These are phyloP conservation scores for Cyclostephanos tholiformis DNA, from an alignment of 108 stramenopile genomes.

Conservation along the genomic window DNA sequence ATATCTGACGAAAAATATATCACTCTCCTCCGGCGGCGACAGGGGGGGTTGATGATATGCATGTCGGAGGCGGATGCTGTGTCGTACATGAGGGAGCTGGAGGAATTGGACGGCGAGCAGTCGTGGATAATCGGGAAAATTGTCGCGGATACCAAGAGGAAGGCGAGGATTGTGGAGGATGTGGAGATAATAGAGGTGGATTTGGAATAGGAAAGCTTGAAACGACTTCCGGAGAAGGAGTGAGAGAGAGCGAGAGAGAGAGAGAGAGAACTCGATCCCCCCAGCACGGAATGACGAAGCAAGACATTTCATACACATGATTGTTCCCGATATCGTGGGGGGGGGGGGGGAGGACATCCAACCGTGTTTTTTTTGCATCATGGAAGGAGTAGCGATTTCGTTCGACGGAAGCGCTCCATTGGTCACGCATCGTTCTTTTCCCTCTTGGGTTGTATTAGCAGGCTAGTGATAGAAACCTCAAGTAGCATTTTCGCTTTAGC, in stretches of 20 bases:
- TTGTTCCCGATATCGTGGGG: conserved; percentile 37
- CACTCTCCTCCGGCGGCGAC: too few species aligned
- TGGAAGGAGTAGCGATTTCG: not conserved
- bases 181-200: conserved; percentile 60
- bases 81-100: conserved; percentile 61
- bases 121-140: conserved; percentile 85
- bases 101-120: conserved; percentile 66
- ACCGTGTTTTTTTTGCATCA: not conserved
- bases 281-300: conserved; percentile 41
- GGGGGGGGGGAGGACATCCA: too few species aligned
- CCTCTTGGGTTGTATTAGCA: too few species aligned
- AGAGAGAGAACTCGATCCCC: conserved; percentile 2
- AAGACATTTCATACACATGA: not conserved
- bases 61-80: conserved; percentile 66
- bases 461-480: too few species aligned
- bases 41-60: conserved; percentile 79
- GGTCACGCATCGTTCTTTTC: too few species aligned
- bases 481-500: too few species aligned
- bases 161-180: conserved; percentile 66
- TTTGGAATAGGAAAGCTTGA: not conserved
- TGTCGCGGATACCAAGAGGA: conserved; percentile 51
- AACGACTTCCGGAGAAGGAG: not conserved
- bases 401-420: too few species aligned
- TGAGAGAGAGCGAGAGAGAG: not conserved
- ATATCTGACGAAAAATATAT: too few species aligned